Evolutionary conservation across 2,329 filamentous ascomycete species (phyloP).

Genomic region (Pyricularia sp.): DNA sequence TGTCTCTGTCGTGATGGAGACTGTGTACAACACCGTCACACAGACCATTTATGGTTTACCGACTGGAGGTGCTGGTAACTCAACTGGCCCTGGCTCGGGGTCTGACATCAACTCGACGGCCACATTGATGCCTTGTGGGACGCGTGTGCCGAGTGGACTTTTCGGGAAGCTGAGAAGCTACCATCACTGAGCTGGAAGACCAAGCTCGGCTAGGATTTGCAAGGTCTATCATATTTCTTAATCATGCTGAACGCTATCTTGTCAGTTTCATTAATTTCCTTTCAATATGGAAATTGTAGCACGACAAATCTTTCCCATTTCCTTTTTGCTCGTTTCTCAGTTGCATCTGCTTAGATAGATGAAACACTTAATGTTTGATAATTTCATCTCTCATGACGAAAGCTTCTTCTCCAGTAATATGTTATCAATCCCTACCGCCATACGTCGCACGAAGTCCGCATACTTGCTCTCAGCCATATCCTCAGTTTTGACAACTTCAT

Average conservation of each 20-base stretch:
- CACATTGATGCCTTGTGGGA: neutral
- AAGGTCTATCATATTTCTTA: neutral
- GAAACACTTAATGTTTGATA: neutral
- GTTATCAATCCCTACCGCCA: conserved; percentile 15
- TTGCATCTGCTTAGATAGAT: neutral
- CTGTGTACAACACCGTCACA: conserved; percentile 26
- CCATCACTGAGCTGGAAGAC: neutral
- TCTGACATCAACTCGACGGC: neutral
- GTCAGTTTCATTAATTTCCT: neutral
- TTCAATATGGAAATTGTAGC: neutral
- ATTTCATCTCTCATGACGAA: neutral
- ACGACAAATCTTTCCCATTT: neutral
- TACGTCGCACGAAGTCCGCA: conserved; percentile 12
- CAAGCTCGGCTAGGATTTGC: neutral
- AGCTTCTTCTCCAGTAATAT: conserved; percentile 17
- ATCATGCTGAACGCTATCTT: neutral
- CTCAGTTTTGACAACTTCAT: conserved; percentile 10
- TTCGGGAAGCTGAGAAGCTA: neutral
- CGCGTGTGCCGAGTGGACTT: neutral
- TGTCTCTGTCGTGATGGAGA: conserved; percentile 21
- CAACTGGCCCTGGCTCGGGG: neutral
- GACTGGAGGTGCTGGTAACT: neutral
- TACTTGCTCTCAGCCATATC: conserved; percentile 14
- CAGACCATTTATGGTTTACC: conserved; percentile 14
- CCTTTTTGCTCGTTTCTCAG: neutral